Evolutionary conservation across 164 flowering plant genomes (phyloP).

Genomic region (Dillenia suffruticosa): DNA sequence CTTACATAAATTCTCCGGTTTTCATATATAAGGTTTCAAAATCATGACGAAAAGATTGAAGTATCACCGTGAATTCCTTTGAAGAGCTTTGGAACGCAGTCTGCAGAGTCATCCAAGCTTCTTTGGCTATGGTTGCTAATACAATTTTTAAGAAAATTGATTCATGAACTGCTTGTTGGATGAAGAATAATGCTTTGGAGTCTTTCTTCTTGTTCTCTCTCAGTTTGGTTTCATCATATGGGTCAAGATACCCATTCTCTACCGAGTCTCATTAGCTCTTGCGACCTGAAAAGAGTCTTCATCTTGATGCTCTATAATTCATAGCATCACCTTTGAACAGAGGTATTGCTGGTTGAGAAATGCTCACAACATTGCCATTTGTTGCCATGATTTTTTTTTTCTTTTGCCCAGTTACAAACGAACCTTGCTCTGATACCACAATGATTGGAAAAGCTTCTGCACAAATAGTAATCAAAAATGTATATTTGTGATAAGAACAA

Average conservation of each 20-base stretch:
- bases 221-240: background rate
- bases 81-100: background rate
- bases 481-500: too few species aligned
- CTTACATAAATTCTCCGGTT: background rate
- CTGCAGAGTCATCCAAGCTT: too few species aligned
- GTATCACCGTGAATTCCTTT: too few species aligned
- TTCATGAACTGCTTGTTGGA: background rate
- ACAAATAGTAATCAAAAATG: too few species aligned
- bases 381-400: background rate
- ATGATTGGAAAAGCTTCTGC: background rate
- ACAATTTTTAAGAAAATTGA: background rate
- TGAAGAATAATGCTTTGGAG: background rate
- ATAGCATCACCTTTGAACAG: too few species aligned
- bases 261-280: conserved; percentile 2
- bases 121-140: background rate
- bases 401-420: background rate
- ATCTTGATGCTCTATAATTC: background rate
- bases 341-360: conserved; percentile 2
- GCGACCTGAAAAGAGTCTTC: background rate
- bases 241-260: background rate
- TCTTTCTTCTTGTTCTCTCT: background rate
- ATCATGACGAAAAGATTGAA: background rate
- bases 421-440: background rate
- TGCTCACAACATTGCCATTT: conserved; percentile 5
- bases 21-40: conserved; percentile 2